Base-by-base conservation (phyloP, 352 stramenopile genomes). In the Blastocystis hominis region DNA sequence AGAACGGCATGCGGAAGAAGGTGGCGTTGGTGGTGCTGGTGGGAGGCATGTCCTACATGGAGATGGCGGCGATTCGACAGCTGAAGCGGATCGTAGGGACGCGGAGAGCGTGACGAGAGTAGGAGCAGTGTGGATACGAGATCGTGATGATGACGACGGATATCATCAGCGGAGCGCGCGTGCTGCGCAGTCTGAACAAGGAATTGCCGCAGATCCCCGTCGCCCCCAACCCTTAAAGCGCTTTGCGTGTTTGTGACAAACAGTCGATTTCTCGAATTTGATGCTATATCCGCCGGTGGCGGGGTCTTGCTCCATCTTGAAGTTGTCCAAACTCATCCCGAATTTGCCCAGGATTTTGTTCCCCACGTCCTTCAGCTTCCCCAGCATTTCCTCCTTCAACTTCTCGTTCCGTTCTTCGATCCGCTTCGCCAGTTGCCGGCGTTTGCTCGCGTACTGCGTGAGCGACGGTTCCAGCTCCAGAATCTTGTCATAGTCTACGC, bases 291-390 rank as follows among this genome's bases (percentile, higher is more conserved):
- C 97, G 53, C 96, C 97, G 6, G 94, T 97, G 6, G 93, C 91
- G 36, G 96, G 95, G 91, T 99, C 96, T 92, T 99, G 93, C 9
- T 97, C 93, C 88, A 98, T 94, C 90, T 98, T 93, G 90, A 99
- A 99, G 90, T 99, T 99, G 92, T 99, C 96, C 34, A 98, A 94
- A 90, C 94, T 98, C 88, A 99, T 91, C 46, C 97, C 97, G 91
- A 99, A 99, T 89, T 98, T 98, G 81, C 96, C 94, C 24, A 99
- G 91, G 64, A 99, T 93, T 70, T 92, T 96, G 91, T 99, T 99
- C 36, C 97, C 97, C 78, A 99, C 94, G 72, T 98, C 96, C 90
- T 99, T 99, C 75, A 99, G 93, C 90, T 97, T 96, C 24, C 91
- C 95, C 86, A 98, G 90, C 90, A 97, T 98, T 90, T 98, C 95